These are phyloP conservation scores for Populus hybrid DNA, from an alignment of 441 rosid species.

Conservation along the genomic window DNA sequence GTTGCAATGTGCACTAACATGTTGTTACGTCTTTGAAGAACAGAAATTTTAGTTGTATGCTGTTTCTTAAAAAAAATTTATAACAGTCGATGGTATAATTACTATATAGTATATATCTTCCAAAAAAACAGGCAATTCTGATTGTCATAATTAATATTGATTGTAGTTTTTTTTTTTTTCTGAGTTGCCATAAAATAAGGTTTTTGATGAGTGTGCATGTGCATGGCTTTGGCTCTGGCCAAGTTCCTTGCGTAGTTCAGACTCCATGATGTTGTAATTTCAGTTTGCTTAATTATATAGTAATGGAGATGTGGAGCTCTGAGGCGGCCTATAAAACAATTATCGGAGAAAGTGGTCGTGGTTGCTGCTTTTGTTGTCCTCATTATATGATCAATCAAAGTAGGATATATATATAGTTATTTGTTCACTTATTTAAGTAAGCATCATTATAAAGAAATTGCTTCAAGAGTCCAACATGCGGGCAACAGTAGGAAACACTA, in stretches of 20 bases:
- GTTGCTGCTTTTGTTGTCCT: not conserved
- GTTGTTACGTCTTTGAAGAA: too few species aligned
- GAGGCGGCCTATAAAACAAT: not conserved
- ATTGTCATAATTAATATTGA: not conserved
- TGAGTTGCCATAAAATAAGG: not conserved
- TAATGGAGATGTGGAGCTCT: not conserved
- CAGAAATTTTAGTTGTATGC: too few species aligned
- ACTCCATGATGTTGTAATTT: not conserved
- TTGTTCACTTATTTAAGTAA: conserved; percentile 4
- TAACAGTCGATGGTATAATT: too few species aligned
- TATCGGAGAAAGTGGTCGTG: not conserved
- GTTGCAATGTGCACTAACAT: too few species aligned
- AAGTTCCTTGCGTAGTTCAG: not conserved
- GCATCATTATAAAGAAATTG: not conserved
- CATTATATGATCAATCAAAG: not conserved
- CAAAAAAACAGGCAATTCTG: not conserved
- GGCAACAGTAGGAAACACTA: not conserved
- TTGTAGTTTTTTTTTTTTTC: not conserved
- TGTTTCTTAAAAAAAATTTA: too few species aligned
- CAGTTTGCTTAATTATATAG: not conserved
- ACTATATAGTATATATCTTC: not conserved
- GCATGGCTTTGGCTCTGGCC: not conserved
- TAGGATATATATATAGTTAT: not conserved
- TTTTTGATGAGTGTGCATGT: not conserved
- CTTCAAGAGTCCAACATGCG: not conserved